Conservation (phyloP, 2,329 filamentous ascomycete species). For the Botrytis fragariae region DNA sequence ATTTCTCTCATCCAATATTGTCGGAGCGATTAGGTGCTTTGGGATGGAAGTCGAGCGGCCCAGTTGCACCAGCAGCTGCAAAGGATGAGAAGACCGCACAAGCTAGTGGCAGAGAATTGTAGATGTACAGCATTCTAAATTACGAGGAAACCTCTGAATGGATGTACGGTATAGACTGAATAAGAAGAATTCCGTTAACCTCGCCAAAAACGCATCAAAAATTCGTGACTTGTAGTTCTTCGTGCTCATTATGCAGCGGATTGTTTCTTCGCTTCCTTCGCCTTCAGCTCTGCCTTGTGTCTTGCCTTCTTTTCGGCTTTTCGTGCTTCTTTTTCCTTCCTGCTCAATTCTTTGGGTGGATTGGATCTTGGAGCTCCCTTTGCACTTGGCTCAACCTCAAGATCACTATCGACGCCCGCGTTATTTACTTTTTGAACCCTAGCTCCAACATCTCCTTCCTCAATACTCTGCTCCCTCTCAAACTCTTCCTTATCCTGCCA, state of each 20-base stretch:
- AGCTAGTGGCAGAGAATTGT: conserved; percentile 75
- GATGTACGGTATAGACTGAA: conserved; percentile 27
- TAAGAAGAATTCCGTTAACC: conserved; percentile 1
- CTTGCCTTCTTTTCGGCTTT: conserved; percentile 43
- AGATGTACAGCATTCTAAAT: conserved; percentile 33
- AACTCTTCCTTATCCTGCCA: conserved; percentile 41
- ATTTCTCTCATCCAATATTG: conserved; percentile 96
- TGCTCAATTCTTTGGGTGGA: conserved; percentile 39
- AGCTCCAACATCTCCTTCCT: conserved; percentile 32
- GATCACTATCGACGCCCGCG: conserved; percentile 43
- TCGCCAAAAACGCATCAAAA: conserved; percentile 16
- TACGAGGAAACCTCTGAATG: conserved; percentile 41
- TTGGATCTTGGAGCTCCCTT: conserved; percentile 20
- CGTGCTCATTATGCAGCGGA: conserved; percentile 33
- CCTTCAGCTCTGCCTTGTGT: conserved; percentile 57
- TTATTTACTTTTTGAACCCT: conserved; percentile 22
- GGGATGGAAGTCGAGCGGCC: conserved; percentile 64
- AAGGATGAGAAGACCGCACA: conserved; percentile 55
- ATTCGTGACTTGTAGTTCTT: conserved; percentile 18
- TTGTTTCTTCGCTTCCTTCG: conserved; percentile 54
- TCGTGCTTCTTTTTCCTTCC: conserved; percentile 39
- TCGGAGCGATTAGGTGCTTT: conserved; percentile 90
- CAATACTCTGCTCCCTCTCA: conserved; percentile 37
- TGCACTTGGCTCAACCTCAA: conserved; percentile 28
- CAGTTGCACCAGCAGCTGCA: conserved; percentile 41